Evolutionary conservation across 2,329 filamentous ascomycete species (phyloP), one percentile per base, ranked within the genome.

Genomic region (Paramyrothecium sp.): DNA sequence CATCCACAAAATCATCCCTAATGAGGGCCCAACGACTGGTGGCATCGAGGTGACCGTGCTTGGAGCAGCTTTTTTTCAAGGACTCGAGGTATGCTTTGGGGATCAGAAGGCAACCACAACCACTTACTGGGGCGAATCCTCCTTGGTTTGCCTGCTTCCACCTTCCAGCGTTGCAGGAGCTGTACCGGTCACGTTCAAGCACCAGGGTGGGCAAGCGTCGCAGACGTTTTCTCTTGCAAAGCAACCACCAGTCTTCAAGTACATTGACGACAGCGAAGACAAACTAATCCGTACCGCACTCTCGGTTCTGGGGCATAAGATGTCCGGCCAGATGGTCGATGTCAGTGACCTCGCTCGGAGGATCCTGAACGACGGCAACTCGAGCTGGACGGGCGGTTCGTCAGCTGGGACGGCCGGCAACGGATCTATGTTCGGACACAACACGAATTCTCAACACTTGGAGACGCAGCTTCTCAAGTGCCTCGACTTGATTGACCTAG

Each of bases 11-110:
- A 82, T 97, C 60, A 91, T 95, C 38, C 92, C 93, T 0, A 83
- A 83, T 30, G 90, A 96, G 71, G 92, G 92, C 0, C 90, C 92
- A 7, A 90, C 88, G 58, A 86, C 85, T 38, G 92, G 92, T 58
- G 92, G 92, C 47, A 92, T 91, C 54, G 92, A 97, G 71, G 91
- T 97, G 3, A 94, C 91, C 0, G 84, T 95, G 56, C 79, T 96
- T 10, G 92, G 93, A 19, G 90, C 87, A 61, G 86, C 88, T 16
- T 96, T 97, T 70, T 88, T 87, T 61, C 88, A 83, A 60, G 89
- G 73, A 1, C 81, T 96, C 60, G 90, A 93, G 60, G 90, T 97
- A 55, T 89, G 92, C 73, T 97, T 97, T 71, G 93, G 93, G 21
- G 77, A 82, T 34, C 75, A 79, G 51, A 81, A 78, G 63, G 83